These are phyloP conservation scores for Plasmodium chabaudi DNA, from an alignment of 169 alveolate genomes.

Conservation along the genomic window DNA sequence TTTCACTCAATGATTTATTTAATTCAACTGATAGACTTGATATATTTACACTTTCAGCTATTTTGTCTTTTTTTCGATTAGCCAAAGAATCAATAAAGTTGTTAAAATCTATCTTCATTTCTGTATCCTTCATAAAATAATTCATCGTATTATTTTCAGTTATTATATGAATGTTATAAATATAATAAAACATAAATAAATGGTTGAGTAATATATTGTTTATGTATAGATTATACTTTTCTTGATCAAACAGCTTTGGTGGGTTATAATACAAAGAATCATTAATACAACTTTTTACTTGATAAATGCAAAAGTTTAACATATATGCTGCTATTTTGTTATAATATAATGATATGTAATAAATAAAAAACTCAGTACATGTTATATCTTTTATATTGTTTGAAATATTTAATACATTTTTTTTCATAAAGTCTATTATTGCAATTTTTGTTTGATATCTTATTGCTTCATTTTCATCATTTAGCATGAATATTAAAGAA, in stretches of 20 bases:
- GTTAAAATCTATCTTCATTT: constrained; percentile 22
- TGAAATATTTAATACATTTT: constrained; percentile 31
- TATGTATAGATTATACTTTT: constrained; percentile 72
- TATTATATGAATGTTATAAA: constrained; percentile 21
- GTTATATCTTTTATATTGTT: constrained; percentile 23
- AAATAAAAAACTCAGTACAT: constrained; percentile 55
- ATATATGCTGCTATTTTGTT: constrained; percentile 24
- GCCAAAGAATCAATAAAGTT: constrained; percentile 16
- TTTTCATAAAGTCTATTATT: constrained; percentile 51
- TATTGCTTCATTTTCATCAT: constrained; percentile 69
- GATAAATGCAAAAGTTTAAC: constrained; percentile 62
- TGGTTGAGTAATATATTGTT: constrained; percentile 69
- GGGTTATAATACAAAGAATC: constrained; percentile 59
- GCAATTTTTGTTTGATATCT: constrained; percentile 49
- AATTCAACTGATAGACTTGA: not conserved
- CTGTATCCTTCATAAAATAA: not conserved
- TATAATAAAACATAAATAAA: constrained; percentile 53
- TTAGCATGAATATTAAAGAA: constrained; percentile 65
- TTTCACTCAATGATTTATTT: not conserved
- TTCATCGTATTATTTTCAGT: not conserved
- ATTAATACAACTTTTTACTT: constrained; percentile 57
- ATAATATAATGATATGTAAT: constrained; percentile 33
- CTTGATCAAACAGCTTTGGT: constrained; percentile 60
- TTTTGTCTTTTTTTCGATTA: constrained; percentile 30
- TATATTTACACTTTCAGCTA: constrained; percentile 4